Percentiles rank a stretch among this genome's conserved stretches.
Evolutionary conservation across 2,329 filamentous ascomycete genomes (phyloP).

Genomic region (Fusarium sambucinum): DNA sequence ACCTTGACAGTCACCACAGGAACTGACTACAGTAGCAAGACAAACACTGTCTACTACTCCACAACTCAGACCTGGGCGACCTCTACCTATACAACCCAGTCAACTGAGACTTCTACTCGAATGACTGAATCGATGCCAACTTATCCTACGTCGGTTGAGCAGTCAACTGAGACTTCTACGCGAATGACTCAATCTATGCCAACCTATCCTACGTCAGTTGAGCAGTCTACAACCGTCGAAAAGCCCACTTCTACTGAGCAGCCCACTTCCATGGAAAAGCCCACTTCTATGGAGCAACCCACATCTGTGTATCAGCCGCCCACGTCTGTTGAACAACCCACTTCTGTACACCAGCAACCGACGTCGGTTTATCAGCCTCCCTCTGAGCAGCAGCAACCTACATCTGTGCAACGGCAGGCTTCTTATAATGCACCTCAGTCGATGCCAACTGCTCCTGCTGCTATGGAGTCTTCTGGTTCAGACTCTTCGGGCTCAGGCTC

Average conservation of each 20-base stretch:
- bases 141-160: neutral
- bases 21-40: neutral
- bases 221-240: neutral
- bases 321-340: neutral
- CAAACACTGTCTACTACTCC: constrained; percentile 5
- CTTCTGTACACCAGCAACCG: neutral
- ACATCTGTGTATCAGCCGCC: neutral
- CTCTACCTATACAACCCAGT: neutral
- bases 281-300: neutral
- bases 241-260: neutral
- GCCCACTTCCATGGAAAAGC: neutral
- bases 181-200: neutral
- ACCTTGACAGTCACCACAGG: neutral
- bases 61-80: constrained; percentile 21
- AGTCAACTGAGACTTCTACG: neutral
- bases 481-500: neutral
- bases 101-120: neutral
- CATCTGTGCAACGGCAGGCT: neutral
- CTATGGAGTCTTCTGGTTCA: neutral
- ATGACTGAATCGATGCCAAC: neutral
- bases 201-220: neutral
- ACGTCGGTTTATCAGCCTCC: neutral
- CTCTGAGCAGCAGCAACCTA: neutral
- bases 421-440: neutral
- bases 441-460: neutral